Conservation (phyloP, 129 eudicot species). For the Silybum marianum region DNA sequence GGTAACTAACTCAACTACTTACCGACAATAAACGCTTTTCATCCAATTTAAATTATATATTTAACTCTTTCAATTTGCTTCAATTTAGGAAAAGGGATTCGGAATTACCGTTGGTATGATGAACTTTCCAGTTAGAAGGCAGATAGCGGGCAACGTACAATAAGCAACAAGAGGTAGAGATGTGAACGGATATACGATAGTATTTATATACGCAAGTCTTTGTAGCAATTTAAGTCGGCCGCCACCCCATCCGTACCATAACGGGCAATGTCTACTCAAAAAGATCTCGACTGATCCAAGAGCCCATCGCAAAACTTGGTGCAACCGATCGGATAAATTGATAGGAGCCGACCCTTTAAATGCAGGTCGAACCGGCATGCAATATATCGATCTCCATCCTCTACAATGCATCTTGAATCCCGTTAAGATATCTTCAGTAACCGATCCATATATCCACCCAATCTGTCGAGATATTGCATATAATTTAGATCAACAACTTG, state of each 20-base stretch:
- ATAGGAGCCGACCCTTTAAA: constrained; percentile 99
- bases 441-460: constrained; percentile 99
- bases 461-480: constrained; percentile 53
- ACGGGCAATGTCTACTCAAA: constrained; percentile 96
- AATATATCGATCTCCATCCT: constrained; percentile 98
- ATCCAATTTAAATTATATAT: neutral
- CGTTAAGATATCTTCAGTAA: constrained; percentile 94
- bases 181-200: constrained; percentile 96
- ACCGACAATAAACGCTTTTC: neutral
- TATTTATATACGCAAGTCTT: constrained; percentile 91
- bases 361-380: constrained; percentile 98
- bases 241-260: constrained; percentile 98
- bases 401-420: constrained; percentile 99
- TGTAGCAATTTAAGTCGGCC: constrained; percentile 98
- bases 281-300: constrained; percentile 97
- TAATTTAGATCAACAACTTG: neutral
- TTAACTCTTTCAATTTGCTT: no score
- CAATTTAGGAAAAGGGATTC: neutral
- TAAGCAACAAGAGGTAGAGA: constrained; percentile 97
- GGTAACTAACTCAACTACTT: neutral
- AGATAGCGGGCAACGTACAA: constrained; percentile 84
- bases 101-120: constrained; percentile 89
- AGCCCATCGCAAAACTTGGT: constrained; percentile 98
- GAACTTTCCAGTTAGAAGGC: constrained; percentile 97
- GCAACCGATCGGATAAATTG: constrained; percentile 95